Evolutionary conservation across 1,139 yeast genomes (phyloP).

Genomic region (Yamadazyma atmosphaerica): DNA sequence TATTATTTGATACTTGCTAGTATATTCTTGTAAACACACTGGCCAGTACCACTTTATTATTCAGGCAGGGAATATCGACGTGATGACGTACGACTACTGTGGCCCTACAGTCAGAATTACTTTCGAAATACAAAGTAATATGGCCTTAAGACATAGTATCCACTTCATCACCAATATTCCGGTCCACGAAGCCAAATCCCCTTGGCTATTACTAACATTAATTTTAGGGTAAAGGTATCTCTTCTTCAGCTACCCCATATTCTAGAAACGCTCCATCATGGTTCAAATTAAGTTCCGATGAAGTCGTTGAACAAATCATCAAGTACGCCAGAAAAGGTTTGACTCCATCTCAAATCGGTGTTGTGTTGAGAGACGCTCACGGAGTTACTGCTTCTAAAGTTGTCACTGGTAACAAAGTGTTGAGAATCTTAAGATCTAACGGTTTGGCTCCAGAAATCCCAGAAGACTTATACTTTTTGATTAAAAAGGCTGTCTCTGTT

Average conservation of each 20-base stretch:
- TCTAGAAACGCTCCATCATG: slow-evolving; percentile 99
- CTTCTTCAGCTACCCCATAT: slow-evolving; percentile 99
- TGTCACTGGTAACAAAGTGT: slow-evolving; percentile 99
- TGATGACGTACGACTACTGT: not conserved
- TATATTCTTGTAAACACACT: slow-evolving; percentile 12
- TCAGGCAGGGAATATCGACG: not conserved
- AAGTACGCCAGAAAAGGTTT: slow-evolving; percentile 99
- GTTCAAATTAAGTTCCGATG: slow-evolving; percentile 97
- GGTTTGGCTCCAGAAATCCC: slow-evolving; percentile 99
- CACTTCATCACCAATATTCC: no score
- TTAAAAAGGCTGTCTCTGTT: slow-evolving; percentile 99
- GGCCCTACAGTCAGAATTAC: no score
- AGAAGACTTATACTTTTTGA: slow-evolving; percentile 98
- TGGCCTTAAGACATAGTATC: no score
- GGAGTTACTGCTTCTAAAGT: slow-evolving; percentile 98
- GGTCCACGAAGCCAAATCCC: not conserved
- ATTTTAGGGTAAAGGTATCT: slow-evolving; percentile 94
- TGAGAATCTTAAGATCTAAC: slow-evolving; percentile 98
- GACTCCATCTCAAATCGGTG: slow-evolving; percentile 99
- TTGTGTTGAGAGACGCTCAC: slow-evolving; percentile 98
- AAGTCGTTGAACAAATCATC: slow-evolving; percentile 96
- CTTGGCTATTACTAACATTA: slow-evolving; percentile 7
- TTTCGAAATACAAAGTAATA: no score
- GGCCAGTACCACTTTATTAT: slow-evolving; percentile 17
- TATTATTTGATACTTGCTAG: slow-evolving; percentile 14